These are phyloP conservation scores for Solanum infundibuliforme DNA, from an alignment of 257 asterid species.

Conservation along the genomic window DNA sequence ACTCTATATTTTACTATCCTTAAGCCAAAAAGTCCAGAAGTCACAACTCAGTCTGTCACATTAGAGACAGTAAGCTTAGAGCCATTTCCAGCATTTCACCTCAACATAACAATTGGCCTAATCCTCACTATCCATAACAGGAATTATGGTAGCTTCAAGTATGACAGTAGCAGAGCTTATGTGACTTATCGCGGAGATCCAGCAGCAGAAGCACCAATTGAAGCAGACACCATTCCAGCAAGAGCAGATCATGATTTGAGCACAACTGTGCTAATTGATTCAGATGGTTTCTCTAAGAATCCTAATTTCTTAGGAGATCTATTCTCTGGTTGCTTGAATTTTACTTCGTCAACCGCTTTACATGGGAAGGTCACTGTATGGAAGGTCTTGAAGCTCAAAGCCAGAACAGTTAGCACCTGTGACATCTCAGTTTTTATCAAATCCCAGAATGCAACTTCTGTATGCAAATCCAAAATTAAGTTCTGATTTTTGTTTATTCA, in stretches of 20 bases:
- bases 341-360: conserved; percentile 34
- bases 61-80: conserved; percentile 4
- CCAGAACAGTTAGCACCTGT: conserved; percentile 29
- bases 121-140: conserved; percentile 30
- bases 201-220: conserved; percentile 31
- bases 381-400: conserved; percentile 31
- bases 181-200: conserved; percentile 25
- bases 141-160: conserved; percentile 43
- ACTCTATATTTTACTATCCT: conserved; percentile 27
- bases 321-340: conserved; percentile 27
- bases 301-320: conserved; percentile 22
- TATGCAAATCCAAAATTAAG: conserved; percentile 29
- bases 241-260: conserved; percentile 29
- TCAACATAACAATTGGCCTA: conserved; percentile 39
- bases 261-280: conserved; percentile 12
- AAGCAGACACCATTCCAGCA: conserved; percentile 33
- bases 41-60: conserved; percentile 26
- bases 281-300: conserved; percentile 11
- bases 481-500: neutral
- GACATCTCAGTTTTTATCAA: conserved; percentile 26
- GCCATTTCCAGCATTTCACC: conserved; percentile 23
- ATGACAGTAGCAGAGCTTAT: conserved; percentile 17
- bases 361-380: conserved; percentile 35
- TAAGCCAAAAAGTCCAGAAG: conserved; percentile 43
- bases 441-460: conserved; percentile 21